Evolutionary conservation across 306 rosid genomes (phyloP).

Genomic region (Ceratonia siliqua): DNA sequence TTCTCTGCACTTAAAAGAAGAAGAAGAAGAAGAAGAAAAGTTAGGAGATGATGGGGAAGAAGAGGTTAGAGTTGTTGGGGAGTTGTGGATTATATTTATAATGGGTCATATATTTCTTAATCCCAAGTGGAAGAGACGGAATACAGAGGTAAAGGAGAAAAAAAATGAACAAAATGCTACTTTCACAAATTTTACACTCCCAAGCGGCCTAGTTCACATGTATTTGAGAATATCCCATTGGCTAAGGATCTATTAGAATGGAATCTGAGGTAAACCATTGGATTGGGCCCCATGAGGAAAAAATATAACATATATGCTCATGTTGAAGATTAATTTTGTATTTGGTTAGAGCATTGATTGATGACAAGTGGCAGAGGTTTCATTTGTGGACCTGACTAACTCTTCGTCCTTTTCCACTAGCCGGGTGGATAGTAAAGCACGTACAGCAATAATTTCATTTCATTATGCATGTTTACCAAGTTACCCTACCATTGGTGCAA

Average conservation of each 20-base stretch:
- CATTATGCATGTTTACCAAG: neutral
- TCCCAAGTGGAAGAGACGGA: slow-evolving; percentile 25
- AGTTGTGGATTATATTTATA: slow-evolving; percentile 46
- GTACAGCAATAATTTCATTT: slow-evolving; percentile 4
- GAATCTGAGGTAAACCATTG: slow-evolving; percentile 39
- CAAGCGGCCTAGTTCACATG: neutral
- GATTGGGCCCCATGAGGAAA: neutral
- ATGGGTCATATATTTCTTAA: neutral
- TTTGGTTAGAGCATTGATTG: neutral
- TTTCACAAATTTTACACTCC: slow-evolving; percentile 16
- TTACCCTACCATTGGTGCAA: neutral
- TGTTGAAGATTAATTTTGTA: neutral
- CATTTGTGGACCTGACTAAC: neutral
- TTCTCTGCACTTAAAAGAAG: neutral
- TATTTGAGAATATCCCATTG: slow-evolving; percentile 26
- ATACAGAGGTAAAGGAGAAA: neutral
- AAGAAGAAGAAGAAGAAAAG: neutral
- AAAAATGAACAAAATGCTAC: no score
- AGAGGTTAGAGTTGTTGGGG: slow-evolving; percentile 4
- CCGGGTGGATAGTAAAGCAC: neutral
- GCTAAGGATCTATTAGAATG: slow-evolving; percentile 17
- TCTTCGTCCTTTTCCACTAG: neutral
- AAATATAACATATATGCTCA: neutral
- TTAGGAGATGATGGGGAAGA: neutral
- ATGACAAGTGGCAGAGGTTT: neutral